phyloP scores from a whole-genome alignment of 192 early-diverging fungal genomes.

The Linnemannia zychae region DNA sequence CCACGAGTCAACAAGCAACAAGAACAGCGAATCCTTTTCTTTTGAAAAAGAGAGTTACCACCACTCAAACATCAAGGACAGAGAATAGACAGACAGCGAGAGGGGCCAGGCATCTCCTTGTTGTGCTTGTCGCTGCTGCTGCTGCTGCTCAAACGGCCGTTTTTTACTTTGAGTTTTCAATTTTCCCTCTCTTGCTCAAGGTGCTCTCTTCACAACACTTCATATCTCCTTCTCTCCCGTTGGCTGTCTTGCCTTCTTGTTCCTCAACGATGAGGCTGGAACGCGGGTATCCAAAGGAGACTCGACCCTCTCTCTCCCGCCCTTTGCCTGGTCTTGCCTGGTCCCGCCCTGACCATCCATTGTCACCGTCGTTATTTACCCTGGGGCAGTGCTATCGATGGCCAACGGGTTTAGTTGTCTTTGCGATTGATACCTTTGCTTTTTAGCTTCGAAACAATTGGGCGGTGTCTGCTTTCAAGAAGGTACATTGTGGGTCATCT shows the following conservation, averaged over 20 bases:
- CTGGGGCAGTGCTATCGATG: background rate
- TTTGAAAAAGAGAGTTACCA: slow-evolving; percentile 3
- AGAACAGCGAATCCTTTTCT: too few relatives aligned
- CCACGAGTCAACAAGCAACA: too few relatives aligned
- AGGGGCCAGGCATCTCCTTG: background rate
- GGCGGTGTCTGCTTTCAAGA: background rate
- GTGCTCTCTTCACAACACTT: background rate
- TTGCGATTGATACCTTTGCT: background rate
- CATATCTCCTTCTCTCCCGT: background rate
- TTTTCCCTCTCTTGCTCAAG: background rate
- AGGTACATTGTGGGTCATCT: background rate
- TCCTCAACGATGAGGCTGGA: background rate
- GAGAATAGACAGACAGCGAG: background rate
- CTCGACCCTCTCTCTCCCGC: background rate
- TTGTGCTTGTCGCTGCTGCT: too few relatives aligned
- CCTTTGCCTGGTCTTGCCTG: too few relatives aligned
- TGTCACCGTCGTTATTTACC: background rate
- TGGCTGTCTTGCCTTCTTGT: background rate
- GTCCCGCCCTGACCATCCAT: background rate
- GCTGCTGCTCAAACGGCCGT: background rate
- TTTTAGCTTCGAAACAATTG: background rate
- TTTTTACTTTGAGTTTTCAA: background rate
- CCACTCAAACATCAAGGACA: background rate
- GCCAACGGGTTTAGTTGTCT: background rate
- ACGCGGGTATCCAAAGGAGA: background rate